Evolutionary conservation across 805 yeast genomes (phyloP).

Genomic region (Starmerella apis): DNA sequence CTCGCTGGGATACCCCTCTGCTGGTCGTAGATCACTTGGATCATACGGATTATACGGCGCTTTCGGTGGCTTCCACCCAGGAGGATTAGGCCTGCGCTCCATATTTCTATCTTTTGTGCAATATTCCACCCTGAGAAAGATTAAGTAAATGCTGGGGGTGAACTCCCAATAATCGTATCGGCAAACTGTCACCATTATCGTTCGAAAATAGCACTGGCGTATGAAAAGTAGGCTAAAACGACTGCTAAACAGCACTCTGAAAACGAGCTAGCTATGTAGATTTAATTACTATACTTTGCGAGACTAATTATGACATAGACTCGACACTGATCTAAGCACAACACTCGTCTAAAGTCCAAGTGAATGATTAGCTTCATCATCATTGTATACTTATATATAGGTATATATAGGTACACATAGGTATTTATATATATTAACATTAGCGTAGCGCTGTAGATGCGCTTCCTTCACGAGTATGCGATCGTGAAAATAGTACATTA

Average conservation of each 20-base stretch:
- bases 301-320: no score
- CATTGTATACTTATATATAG: no score
- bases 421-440: no score
- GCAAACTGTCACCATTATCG: not conserved
- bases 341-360: no score
- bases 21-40: constrained; percentile 62
- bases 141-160: not conserved
- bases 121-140: not conserved
- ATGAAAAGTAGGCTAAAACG: no score
- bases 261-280: no score
- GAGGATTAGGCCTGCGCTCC: constrained; percentile 62
- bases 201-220: not conserved
- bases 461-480: no score
- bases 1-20: constrained; percentile 80
- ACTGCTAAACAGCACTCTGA: no score
- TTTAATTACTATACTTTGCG: no score
- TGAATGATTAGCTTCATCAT: no score
- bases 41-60: constrained; percentile 85
- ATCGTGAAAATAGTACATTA: not conserved
- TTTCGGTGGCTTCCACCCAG: constrained; percentile 69
- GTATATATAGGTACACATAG: not conserved
- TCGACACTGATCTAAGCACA: no score
- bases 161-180: not conserved
- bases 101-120: constrained; percentile 18
- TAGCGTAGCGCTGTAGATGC: no score